Base-by-base conservation (phyloP, 257 asterid species). In the Dorcoceras hygrometricum region DNA sequence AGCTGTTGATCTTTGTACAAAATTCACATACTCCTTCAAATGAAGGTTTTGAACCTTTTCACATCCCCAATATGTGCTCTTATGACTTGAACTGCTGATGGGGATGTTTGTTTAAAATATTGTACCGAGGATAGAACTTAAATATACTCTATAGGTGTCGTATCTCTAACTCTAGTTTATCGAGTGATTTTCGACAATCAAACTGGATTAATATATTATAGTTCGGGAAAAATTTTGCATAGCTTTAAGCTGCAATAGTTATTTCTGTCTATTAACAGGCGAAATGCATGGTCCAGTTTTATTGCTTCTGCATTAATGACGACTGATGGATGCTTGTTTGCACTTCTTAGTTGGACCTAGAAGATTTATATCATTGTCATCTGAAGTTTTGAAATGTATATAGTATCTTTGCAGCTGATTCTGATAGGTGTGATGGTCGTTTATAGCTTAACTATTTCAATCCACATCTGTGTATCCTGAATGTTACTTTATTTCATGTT, bases 41-140 rank as follows among this genome's bases (percentile, higher is more conserved):
- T 59, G 77, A 50, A 73, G 68, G 70, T 59, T 48, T 58, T 53
- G 77, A 63, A 50, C 71, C 76, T 65, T 71, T 60, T 66, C 67
- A 26, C 57, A 54, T 57, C 66, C 77, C 24, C 26, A 46, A 62
- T 54, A 24, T 65, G 71, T 24, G 11, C 12, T 56, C 39, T 7
- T 29, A 23, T 53, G 14, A 4, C 57, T 23, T 24, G 31, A 51
- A 72, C 75, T 16, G 20, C n/a, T 64, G 46, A 76, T 54, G 71
- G 51, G 31, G 73, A 72, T 61, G 12, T 75, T 65, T 68, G 69
- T 51, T 43, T 68, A 59, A 58, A 69, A 62, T 75, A 66, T 31
- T 72, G 53, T 62, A 46, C 26, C 11, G 23, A 65, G 67, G 74
- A 71, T 67, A 57, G 59, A 65, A 71, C 55, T 68, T 77, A 67